Evolutionary conservation across 345 rosid genomes (phyloP).

Genomic region (Theobroma cacao): DNA sequence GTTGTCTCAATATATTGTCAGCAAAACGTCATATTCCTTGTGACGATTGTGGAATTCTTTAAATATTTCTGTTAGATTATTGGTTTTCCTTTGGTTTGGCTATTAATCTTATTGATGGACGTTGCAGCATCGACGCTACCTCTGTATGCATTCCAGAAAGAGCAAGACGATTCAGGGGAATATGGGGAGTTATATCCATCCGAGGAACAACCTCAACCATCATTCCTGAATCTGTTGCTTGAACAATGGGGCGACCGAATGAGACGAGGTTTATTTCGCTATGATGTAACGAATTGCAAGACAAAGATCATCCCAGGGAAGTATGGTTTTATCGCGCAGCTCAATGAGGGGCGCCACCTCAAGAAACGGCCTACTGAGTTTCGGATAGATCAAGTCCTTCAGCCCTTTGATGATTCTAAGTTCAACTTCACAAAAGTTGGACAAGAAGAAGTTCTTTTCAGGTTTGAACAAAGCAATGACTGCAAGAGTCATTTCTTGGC

Average conservation of each 20-base stretch:
- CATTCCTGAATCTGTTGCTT: constrained; percentile 20
- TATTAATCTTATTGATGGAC: background rate
- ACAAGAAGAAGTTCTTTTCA: constrained; percentile 53
- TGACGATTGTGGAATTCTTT: background rate
- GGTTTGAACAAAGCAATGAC: constrained; percentile 40
- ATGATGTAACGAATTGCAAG: constrained; percentile 47
- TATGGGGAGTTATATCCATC: constrained; percentile 3
- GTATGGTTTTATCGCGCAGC: constrained; percentile 48
- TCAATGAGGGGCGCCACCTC: constrained; percentile 57
- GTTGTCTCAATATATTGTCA: too few species aligned
- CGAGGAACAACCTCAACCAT: constrained; percentile 8
- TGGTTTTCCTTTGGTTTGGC: constrained; percentile 5
- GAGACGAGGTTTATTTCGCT: constrained; percentile 47
- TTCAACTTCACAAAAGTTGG: constrained; percentile 59
- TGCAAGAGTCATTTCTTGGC: constrained; percentile 29
- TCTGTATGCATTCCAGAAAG: constrained; percentile 36
- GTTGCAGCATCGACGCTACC: constrained; percentile 38
- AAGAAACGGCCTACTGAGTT: constrained; percentile 58
- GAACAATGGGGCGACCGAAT: constrained; percentile 52
- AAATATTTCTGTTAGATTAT: constrained; percentile 23
- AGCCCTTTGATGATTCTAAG: constrained; percentile 45
- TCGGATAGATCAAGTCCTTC: constrained; percentile 50
- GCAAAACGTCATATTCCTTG: background rate
- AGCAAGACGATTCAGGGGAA: constrained; percentile 4
- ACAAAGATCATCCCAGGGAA: constrained; percentile 44